Evolutionary conservation across 2,329 filamentous ascomycete species (phyloP), one percentile per base, ranked within the genome.

Genomic region (Cryphonectria nitschkei): DNA sequence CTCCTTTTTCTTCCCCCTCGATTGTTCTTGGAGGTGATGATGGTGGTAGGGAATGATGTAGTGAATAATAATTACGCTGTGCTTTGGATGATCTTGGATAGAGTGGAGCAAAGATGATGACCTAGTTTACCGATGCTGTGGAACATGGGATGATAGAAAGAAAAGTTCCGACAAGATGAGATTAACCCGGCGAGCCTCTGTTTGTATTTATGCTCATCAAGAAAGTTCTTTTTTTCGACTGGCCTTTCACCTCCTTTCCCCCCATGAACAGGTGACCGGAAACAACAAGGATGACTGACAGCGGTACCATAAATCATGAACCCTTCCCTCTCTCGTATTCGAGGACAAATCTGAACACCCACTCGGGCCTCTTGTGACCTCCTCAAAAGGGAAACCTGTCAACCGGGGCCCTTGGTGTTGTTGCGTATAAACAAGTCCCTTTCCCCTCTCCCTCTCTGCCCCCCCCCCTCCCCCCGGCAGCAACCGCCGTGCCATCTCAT

Each of bases 401-500:
- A 60, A 43, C 32, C 39, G 37, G 26, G 22, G 65, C 6, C 46
- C 46, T 26, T 61, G 65, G 9, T 46, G 65, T 11, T 46, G 65
- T 61, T 43, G 65, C 65, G 54, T 32, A 32, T 61, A 67, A 34
- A 67, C 65, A 60, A 61, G 65, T 34, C 37, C 22, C 43, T 7
- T 2, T 2, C 6, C 19, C 43, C 43, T 0, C 3, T 1, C 43
- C 14, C 3, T 2, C 43, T 26, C 26, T 26, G 26, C 26, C 26
- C 26, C 26, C 26, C 26, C 26, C 26, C 26, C 26, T 6, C 41
- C 43, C 13, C 43, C 6, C 43, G 6, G 16, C 43, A 19, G 41
- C 41, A 3, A 6, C 63, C 63, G 43, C 63, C 43, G 13, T 34
- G 34, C 54, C 65, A 29, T 39, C 54, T 34, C 52, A n/a, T 60